Conservation (phyloP, 768 basidiomycete species). For the Pisolithus orientalis region DNA sequence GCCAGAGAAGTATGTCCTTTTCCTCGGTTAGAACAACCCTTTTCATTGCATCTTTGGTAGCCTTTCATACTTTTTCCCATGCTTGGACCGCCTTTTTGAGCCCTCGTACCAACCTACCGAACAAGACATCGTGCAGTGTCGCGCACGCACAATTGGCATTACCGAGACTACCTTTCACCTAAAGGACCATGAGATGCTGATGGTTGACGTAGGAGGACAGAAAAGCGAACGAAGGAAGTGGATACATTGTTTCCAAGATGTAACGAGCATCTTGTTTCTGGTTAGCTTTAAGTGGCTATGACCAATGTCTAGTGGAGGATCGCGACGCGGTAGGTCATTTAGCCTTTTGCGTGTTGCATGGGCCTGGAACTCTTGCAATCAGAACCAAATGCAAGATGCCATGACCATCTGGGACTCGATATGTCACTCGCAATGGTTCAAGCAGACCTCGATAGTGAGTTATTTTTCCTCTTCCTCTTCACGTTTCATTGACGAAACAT, state of each 20-base stretch:
- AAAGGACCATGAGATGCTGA: conserved; percentile 76
- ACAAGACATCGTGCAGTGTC: conserved; percentile 82
- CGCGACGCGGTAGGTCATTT: conserved; percentile 67
- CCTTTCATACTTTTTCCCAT: conserved; percentile 69
- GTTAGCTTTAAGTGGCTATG: conserved; percentile 89
- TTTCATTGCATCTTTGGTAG: conserved; percentile 29
- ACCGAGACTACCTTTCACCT: conserved; percentile 82
- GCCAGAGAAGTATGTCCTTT: conserved; percentile 73
- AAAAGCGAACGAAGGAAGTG: conserved; percentile 90
- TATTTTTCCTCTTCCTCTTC: not conserved
- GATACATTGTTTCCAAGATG: conserved; percentile 95
- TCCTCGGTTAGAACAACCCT: not conserved
- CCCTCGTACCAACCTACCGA: conserved; percentile 68
- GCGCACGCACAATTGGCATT: conserved; percentile 87
- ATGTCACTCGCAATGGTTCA: conserved; percentile 97
- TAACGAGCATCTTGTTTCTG: conserved; percentile 87
- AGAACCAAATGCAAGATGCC: conserved; percentile 99
- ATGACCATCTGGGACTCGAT: conserved; percentile 99
- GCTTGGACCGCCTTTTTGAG: conserved; percentile 75
- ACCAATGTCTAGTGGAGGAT: conserved; percentile 91
- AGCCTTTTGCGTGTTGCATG: not conserved
- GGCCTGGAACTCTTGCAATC: not conserved
- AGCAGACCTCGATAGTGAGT: conserved; percentile 84
- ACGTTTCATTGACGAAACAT: not conserved
- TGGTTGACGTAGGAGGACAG: conserved; percentile 94